These are phyloP conservation scores for Zopfia rhizophila DNA, from an alignment of 2,329 filamentous ascomycete species.

Conservation along the genomic window DNA sequence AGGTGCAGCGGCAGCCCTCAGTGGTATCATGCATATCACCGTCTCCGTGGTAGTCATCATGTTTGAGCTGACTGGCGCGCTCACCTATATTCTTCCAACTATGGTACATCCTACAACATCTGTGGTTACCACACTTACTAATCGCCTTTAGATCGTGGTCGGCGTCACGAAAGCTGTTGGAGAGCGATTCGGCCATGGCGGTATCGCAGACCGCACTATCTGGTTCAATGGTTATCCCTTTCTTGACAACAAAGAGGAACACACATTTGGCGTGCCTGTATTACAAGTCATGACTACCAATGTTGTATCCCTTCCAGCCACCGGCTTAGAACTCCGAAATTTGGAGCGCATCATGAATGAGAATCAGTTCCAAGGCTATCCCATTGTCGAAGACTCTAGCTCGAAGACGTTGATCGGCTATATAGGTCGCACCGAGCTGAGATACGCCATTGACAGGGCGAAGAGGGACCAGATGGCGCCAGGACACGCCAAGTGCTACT, in stretches of 20 bases:
- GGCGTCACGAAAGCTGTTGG: constrained; percentile 95
- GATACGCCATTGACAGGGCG: constrained; percentile 86
- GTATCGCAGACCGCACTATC: constrained; percentile 98
- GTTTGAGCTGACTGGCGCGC: constrained; percentile 97
- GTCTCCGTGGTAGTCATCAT: constrained; percentile 98
- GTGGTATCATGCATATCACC: constrained; percentile 98
- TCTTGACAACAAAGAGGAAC: constrained; percentile 96
- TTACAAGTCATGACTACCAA: constrained; percentile 87
- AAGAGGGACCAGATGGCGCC: constrained; percentile 75
- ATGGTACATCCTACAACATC: constrained; percentile 67
- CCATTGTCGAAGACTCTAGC: constrained; percentile 79
- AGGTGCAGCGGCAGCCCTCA: constrained; percentile 88
- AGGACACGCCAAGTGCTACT: constrained; percentile 77
- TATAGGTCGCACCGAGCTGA: constrained; percentile 89
- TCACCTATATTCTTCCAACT: constrained; percentile 96
- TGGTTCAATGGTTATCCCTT: constrained; percentile 99
- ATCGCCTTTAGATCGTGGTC: constrained; percentile 76
- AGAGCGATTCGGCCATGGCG: constrained; percentile 91
- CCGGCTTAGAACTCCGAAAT: constrained; percentile 78
- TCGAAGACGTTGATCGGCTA: constrained; percentile 85
- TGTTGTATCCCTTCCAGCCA: constrained; percentile 77
- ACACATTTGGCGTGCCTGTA: constrained; percentile 94
- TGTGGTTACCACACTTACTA: neutral
- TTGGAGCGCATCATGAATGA: constrained; percentile 80
- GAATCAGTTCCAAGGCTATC: constrained; percentile 91